Conservation (phyloP, 345 rosid species). For the Combretum micranthum region DNA sequence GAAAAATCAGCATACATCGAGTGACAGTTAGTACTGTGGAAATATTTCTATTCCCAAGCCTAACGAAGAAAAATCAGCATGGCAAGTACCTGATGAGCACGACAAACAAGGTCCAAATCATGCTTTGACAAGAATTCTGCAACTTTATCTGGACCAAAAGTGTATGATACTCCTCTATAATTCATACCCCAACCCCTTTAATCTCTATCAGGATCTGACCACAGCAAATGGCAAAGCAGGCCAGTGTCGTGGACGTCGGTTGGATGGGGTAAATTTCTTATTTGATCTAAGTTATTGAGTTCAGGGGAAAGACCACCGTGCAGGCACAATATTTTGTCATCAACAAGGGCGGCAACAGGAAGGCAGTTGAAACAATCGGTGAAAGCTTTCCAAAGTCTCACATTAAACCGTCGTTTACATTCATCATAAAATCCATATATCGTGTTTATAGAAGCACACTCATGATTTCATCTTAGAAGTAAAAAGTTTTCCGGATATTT, state of each 20-base stretch:
- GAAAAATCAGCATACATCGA: too few relatives aligned
- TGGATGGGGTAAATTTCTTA: slow-evolving; percentile 67
- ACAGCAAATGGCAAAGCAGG: slow-evolving; percentile 80
- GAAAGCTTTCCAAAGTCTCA: slow-evolving; percentile 85
- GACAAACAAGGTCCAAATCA: slow-evolving; percentile 89
- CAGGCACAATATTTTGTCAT: slow-evolving; percentile 92
- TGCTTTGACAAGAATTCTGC: slow-evolving; percentile 64
- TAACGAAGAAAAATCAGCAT: neutral
- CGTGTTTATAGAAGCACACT: slow-evolving; percentile 86
- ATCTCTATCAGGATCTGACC: slow-evolving; percentile 96
- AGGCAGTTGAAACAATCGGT: slow-evolving; percentile 91
- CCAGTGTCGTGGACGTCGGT: slow-evolving; percentile 75
- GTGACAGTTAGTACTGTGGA: neutral
- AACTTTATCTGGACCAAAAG: slow-evolving; percentile 87
- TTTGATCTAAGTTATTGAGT: slow-evolving; percentile 64
- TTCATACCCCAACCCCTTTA: slow-evolving; percentile 93
- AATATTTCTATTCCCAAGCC: neutral
- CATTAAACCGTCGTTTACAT: slow-evolving; percentile 88
- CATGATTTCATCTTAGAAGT: slow-evolving; percentile 86
- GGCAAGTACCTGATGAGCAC: slow-evolving; percentile 81
- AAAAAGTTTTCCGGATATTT: slow-evolving; percentile 91
- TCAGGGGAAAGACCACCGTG: slow-evolving; percentile 98
- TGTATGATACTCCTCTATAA: slow-evolving; percentile 89
- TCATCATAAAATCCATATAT: slow-evolving; percentile 94
- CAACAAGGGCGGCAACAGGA: slow-evolving; percentile 84